Base-by-base conservation (phyloP, 176 grass and related monocot species). In the Puya raimondii region DNA sequence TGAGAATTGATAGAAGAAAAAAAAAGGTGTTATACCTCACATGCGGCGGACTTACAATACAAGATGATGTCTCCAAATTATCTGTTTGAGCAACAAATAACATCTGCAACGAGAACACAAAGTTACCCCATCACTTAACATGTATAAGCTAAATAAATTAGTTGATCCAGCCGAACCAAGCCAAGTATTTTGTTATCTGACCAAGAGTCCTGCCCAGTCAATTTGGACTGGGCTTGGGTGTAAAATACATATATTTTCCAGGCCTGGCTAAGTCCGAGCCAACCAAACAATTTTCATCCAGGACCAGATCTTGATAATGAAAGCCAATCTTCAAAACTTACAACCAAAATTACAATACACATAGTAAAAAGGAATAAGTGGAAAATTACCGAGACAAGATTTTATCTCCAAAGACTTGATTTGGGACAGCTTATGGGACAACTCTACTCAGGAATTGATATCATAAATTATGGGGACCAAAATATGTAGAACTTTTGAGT, bases 11-110 rank as follows among this genome's bases (percentile, higher is more conserved):
- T 48, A 52, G 13, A 33, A 13, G 75, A 50, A 50, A 73, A 64
- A 61, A 74, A 74, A 88, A 42, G 6, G 33, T 42, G 27, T 42
- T 71, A 25, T 81, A 99, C 94, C 94, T 99, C 78, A 91, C 94
- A 61, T 84, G 79, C 48, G 72, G 82, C 16, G 94, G 94, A 42
- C 48, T 89, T 82, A 86, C 71, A 49, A 93, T 82, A 79, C 86
- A 99, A 15, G 94, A 88, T 4, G 93, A 92, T 42, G 53, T 53
- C 80, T 99, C 89, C 51, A 99, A 70, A 71, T 88, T 90, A 76
- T 89, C 94, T 64, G 73, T 91, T 80, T 86, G 87, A 61, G 69
- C 72, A 12, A 99, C 90, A 80, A 93, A 74, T 65, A 99, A 76
- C 65, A 64, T 86, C 94, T 99, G 69, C 76, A 91, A 74, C 70